A percentile compares a stretch with the other conserved stretches of the same genome.
Evolutionary conservation across 2,329 filamentous ascomycete species (phyloP).

Genomic region (Fusarium sp.): DNA sequence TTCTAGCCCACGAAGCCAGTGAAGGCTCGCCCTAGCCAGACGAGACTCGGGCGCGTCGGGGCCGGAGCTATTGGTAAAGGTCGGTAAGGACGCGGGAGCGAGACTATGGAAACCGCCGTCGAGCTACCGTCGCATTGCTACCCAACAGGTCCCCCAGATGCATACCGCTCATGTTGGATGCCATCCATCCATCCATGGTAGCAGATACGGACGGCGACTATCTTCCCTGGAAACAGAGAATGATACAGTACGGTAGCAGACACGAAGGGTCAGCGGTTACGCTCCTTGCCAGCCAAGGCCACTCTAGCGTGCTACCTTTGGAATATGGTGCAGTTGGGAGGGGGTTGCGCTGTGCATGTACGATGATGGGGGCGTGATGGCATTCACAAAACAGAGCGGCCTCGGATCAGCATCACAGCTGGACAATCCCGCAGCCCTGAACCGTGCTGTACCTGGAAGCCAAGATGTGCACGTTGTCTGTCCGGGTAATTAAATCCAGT

Average conservation of each 20-base stretch:
- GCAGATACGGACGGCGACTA: background rate
- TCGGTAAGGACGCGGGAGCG: constrained; percentile 31
- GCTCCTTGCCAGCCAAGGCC: constrained; percentile 1
- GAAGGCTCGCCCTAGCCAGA: constrained; percentile 35
- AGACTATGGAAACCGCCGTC: constrained; percentile 35
- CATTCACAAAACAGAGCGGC: constrained; percentile 2
- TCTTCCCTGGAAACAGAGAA: constrained; percentile 24
- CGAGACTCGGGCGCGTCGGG: constrained; percentile 30
- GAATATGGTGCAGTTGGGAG: constrained; percentile 3
- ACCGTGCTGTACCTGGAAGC: constrained; percentile 27
- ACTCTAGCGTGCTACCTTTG: constrained; percentile 3
- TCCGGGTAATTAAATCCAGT: constrained; percentile 17
- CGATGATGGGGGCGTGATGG: constrained; percentile 37
- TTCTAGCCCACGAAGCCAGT: constrained; percentile 38
- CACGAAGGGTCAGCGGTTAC: constrained; percentile 21
- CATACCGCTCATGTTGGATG: constrained; percentile 30
- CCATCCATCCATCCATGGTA: background rate
- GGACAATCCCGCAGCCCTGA: constrained; percentile 14
- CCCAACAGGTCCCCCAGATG: constrained; percentile 38
- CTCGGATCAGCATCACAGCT: background rate
- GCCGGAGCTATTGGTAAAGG: constrained; percentile 29
- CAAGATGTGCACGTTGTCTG: constrained; percentile 25
- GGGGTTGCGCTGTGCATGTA: constrained; percentile 17
- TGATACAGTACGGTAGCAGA: background rate
- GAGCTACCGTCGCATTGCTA: constrained; percentile 47